Evolutionary conservation across 1,284 basidiomycete species (phyloP), one percentile per base, ranked within the genome.

Genomic region (Cryptococcus sp.): DNA sequence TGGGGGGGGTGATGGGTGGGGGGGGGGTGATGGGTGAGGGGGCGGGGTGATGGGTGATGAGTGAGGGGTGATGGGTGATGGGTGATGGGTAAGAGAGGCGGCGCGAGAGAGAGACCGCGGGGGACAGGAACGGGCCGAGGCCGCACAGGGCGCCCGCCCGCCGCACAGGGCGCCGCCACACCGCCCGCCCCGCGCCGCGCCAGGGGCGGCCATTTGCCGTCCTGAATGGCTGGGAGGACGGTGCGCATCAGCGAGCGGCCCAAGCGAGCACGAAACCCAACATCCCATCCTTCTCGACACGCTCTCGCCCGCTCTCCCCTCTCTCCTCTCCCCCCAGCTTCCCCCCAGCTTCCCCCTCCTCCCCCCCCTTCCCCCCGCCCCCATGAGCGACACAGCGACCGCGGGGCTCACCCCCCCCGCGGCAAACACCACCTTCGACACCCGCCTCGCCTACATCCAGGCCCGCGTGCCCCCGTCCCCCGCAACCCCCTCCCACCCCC

Each of bases 381-480:
- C 46, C 20, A 47, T 47, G 33, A n/a, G 24, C 46, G 24, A 47
- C 13, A 11, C 45, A 16, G 24, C 28, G 44, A 46, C 4, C 44
- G 21, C 18, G 28, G 45, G 24, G 16, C 20, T 3, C 18, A 39
- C 55, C 33, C 56, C 60, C 12, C 16, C 51, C 8, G 24, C 60
- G 9, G n/a, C 9, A 15, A 46, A 45, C 4, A 52, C 50, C 16
- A 56, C 59, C 21, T 56, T 53, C 38, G 52, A 58, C 43, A 33
- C 55, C 38, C 52, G 54, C 9, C 45, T 55, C 46, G 53, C 57
- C 5, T 53, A 54, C 46, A 36, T 53, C n/a, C 49, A 47, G 15
- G 35, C 42, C 36, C 8, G 39, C 48, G 2, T 13, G 38, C 45
- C 37, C 47, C 20, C 37, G 11, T 23, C 44, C 52, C 16, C 37